Evolutionary conservation across 2,329 filamentous ascomycete genomes (phyloP).

Genomic region (Phaeophleospora eucalypticola): DNA sequence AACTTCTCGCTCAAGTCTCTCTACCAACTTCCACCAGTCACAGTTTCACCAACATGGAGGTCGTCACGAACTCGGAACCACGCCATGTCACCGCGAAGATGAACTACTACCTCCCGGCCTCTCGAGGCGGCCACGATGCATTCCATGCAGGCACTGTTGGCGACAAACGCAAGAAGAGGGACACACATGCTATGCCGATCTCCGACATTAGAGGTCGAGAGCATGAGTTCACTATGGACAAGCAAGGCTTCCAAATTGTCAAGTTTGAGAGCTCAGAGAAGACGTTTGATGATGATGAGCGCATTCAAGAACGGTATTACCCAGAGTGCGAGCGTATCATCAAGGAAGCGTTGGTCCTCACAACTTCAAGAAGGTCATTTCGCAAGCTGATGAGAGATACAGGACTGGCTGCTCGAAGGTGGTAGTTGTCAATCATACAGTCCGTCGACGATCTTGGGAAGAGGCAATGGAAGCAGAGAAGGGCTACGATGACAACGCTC

Average conservation of each 20-base stretch:
- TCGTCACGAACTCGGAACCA: neutral
- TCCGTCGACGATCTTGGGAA: neutral
- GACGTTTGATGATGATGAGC: constrained; percentile 34
- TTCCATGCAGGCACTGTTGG: neutral
- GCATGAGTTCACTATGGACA: constrained; percentile 15
- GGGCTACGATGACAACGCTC: neutral
- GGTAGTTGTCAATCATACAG: neutral
- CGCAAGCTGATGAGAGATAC: neutral
- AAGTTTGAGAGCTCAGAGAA: constrained; percentile 32
- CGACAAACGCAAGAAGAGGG: neutral
- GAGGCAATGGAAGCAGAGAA: neutral
- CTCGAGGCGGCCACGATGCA: neutral
- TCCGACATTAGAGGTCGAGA: neutral
- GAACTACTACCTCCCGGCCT: neutral
- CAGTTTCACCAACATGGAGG: neutral
- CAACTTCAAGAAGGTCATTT: constrained; percentile 10
- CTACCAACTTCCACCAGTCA: neutral
- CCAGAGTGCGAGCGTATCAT: constrained; percentile 34
- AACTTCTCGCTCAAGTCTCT: neutral
- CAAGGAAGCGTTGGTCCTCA: constrained; percentile 27
- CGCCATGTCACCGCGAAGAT: neutral
- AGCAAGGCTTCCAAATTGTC: constrained; percentile 33
- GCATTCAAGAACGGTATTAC: constrained; percentile 35
- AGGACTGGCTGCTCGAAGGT: constrained; percentile 50
- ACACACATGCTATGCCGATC: neutral